phyloP scores from a whole-genome alignment of 2,329 filamentous ascomycete species.

The Ophiostoma ulmi region DNA sequence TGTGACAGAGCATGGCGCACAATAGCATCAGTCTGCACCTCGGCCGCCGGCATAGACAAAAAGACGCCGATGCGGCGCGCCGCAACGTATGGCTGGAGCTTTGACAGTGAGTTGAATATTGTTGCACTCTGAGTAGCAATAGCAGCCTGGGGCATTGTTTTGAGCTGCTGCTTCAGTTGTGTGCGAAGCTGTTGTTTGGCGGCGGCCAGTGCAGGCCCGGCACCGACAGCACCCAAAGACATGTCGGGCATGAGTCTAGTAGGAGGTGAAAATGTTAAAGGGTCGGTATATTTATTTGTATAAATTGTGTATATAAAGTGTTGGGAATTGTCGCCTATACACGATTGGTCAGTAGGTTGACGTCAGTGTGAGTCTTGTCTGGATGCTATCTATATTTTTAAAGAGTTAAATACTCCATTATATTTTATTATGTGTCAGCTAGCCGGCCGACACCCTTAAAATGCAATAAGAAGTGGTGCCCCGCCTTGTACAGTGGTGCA shows the following conservation, averaged over 20 bases:
- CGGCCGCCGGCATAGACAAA: constrained; percentile 83
- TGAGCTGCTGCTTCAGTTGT: constrained; percentile 63
- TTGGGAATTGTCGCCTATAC: background rate
- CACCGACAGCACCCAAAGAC: constrained; percentile 3
- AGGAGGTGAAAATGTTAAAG: background rate
- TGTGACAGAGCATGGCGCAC: constrained; percentile 70
- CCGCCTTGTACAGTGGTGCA: background rate
- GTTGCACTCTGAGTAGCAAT: constrained; percentile 61
- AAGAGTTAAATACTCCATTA: background rate
- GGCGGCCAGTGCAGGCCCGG: constrained; percentile 45
- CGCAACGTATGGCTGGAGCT: constrained; percentile 66
- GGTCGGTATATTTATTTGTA: background rate
- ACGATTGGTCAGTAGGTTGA: background rate
- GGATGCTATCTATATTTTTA: background rate
- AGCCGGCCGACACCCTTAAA: background rate
- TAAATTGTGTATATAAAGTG: background rate
- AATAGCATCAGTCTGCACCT: constrained; percentile 78
- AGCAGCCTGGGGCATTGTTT: constrained; percentile 55
- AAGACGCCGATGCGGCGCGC: constrained; percentile 79
- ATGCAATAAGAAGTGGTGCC: background rate
- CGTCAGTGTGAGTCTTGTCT: background rate
- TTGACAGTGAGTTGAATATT: constrained; percentile 60
- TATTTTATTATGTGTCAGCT: background rate
- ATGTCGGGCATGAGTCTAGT: background rate
- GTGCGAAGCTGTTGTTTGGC: constrained; percentile 73